Evolutionary conservation across 768 basidiomycete genomes (phyloP).

Genomic region (Lactarius pseudohatsudake): DNA sequence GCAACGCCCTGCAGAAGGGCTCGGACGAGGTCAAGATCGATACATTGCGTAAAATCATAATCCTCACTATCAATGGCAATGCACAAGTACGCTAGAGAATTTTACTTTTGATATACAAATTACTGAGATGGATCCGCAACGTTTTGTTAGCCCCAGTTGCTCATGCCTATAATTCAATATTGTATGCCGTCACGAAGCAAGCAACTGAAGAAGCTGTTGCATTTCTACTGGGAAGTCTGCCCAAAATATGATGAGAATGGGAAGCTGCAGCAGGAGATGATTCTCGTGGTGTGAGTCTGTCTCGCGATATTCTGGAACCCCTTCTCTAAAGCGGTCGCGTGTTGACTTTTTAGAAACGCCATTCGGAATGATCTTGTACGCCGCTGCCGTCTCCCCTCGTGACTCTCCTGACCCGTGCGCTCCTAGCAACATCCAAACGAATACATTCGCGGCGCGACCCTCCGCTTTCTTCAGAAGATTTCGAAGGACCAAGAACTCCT

Average conservation of each 20-base stretch:
- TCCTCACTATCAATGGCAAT: constrained; percentile 93
- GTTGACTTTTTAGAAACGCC: constrained; percentile 65
- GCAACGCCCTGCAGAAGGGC: constrained; percentile 86
- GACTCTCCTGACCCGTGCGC: constrained; percentile 15
- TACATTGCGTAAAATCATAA: constrained; percentile 91
- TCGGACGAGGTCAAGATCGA: constrained; percentile 96
- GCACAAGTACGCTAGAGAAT: constrained; percentile 60
- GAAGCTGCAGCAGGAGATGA: constrained; percentile 99
- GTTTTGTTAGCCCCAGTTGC: constrained; percentile 66
- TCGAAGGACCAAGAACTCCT: constrained; percentile 89
- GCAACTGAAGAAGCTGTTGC: constrained; percentile 93
- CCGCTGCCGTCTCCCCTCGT: constrained; percentile 20
- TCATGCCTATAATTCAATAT: constrained; percentile 99
- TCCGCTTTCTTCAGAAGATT: constrained; percentile 95
- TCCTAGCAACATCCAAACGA: constrained; percentile 97
- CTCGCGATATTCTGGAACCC: constrained; percentile 20
- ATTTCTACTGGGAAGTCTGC: constrained; percentile 97
- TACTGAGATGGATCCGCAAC: constrained; percentile 5
- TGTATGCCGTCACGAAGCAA: constrained; percentile 95
- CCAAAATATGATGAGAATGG: constrained; percentile 97
- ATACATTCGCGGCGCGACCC: constrained; percentile 97
- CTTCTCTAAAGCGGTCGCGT: constrained; percentile 6
- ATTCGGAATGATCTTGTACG: constrained; percentile 95
- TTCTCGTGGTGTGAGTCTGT: constrained; percentile 85
- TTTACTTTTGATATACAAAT: not conserved